Evolutionary conservation across 768 basidiomycete species (phyloP), one percentile per base, ranked within the genome.

Genomic region (Leccinum variicolor): DNA sequence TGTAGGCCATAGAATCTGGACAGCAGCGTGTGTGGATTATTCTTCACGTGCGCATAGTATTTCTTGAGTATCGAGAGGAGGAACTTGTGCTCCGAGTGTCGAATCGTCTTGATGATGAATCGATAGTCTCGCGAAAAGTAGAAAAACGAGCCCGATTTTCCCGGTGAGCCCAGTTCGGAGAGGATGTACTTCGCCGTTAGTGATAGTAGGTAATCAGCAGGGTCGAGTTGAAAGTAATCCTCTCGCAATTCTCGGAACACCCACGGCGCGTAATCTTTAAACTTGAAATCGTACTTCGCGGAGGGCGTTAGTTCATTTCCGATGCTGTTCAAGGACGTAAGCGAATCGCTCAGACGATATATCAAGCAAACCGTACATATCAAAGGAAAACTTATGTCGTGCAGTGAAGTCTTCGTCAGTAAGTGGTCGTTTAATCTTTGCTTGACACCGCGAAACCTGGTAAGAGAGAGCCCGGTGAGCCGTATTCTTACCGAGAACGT

Each of bases 101-200:
- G 91, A 60, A 99, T 98, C 17, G 96, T 99, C 76, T 99, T 99
- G 84, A 99, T 98, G 77, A 99, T 99, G 79, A 97, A 99, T 3
- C 96, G 89, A 69, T 98, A 99, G 77, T 99, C 96, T 43, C 94
- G 83, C 6, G 94, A 97, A 72, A 98, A 98, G 76, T 98, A 99
- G 80, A 99, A 99, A 77, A 99, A 99, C 14, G 92, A 95, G 29
- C 97, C 97, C 2, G 93, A 95, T 78, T 99, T 99, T 31, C 97
- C 97, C 0, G 97, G 96, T 0, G 94, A 97, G 21, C 97, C 97
- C 29, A 99, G 84, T 69, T 98, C 97, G 41, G 94, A 96, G 29
- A 99, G 83, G 70, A 99, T 98, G 76, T 98, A 99, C 71, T 96
- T 97, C 9, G 90, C 88, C 4, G 97, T 99, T 57, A 99, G 84